Evolutionary conservation across 148 eudicot species (phyloP).

Genomic region (Silene latifolia): DNA sequence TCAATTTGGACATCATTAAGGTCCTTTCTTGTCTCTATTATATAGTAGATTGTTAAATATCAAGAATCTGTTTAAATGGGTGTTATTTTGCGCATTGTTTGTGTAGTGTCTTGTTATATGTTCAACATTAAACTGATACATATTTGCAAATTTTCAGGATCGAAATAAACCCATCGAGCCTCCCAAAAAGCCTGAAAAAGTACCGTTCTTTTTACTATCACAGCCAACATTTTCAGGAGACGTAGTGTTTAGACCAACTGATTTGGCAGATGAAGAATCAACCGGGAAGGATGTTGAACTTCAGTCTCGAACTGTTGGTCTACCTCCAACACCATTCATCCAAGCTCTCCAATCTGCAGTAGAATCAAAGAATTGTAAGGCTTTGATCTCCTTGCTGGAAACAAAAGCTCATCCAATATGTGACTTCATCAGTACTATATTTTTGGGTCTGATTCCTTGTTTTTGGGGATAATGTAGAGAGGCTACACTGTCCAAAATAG

Average conservation of each 20-base stretch:
- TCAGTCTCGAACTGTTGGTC: slow-evolving; percentile 24
- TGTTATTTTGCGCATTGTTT: not conserved
- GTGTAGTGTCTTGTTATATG: not conserved
- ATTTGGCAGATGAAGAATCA: slow-evolving; percentile 41
- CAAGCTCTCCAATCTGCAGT: slow-evolving; percentile 60
- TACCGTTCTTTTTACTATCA: slow-evolving; percentile 92
- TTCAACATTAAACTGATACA: slow-evolving; percentile 6
- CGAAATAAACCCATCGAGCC: slow-evolving; percentile 95
- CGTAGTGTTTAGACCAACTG: slow-evolving; percentile 53
- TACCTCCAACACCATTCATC: slow-evolving; percentile 51
- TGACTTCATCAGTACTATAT: not conserved
- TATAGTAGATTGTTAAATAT: not conserved
- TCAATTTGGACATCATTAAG: slow-evolving; percentile 92
- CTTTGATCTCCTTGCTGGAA: not conserved
- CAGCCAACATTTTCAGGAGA: slow-evolving; percentile 88
- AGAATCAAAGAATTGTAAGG: slow-evolving; percentile 64
- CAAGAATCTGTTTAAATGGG: not conserved
- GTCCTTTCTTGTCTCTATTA: slow-evolving; percentile 30
- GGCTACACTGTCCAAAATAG: no score
- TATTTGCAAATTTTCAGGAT: slow-evolving; percentile 38
- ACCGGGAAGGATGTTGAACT: slow-evolving; percentile 26
- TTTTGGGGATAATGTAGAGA: not conserved
- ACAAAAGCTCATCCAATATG: not conserved
- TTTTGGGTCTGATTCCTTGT: not conserved
- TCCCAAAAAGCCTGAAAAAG: slow-evolving; percentile 93